A percentile compares a stretch with the other conserved stretches of the same genome.
These are phyloP conservation scores for Sporothrix variecibatus DNA, from an alignment of 2,329 filamentous ascomycete genomes.

Conservation along the genomic window DNA sequence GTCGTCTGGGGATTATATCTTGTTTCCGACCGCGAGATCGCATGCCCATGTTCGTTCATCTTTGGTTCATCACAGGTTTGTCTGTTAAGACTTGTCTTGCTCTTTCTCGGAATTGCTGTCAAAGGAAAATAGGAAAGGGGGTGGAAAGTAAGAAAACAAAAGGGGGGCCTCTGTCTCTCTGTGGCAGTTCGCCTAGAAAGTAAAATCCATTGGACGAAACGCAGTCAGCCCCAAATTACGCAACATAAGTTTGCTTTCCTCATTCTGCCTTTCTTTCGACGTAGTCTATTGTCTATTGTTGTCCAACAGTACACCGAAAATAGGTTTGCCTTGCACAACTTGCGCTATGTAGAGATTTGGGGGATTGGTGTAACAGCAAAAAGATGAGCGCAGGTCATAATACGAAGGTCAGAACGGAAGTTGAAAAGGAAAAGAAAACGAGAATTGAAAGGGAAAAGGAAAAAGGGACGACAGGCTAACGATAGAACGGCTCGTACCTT, in stretches of 20 bases:
- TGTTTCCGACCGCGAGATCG: not conserved
- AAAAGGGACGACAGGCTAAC: not conserved
- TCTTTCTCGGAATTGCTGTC: not conserved
- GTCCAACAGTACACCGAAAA: constrained; percentile 7
- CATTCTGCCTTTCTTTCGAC: not conserved
- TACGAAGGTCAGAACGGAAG: not conserved
- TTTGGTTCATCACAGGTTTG: not conserved
- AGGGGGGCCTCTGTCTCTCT: too few relatives aligned
- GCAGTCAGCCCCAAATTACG: not conserved
- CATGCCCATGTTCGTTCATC: not conserved
- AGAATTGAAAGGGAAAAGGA: not conserved
- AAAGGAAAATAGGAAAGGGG: not conserved
- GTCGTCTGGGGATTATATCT: not conserved
- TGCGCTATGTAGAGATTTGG: not conserved
- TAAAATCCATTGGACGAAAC: not conserved
- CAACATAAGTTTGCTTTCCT: not conserved
- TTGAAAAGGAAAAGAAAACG: not conserved
- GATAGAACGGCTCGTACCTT: not conserved
- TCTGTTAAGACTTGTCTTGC: not conserved
- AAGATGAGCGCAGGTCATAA: not conserved
- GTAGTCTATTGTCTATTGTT: not conserved
- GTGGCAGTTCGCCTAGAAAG: not conserved
- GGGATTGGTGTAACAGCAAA: not conserved
- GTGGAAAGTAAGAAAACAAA: not conserved
- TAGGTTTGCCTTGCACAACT: constrained; percentile 13